Percentiles rank a stretch among this genome's conserved stretches.
phyloP scores from a whole-genome alignment of 441 rosid species.

The Raphanus hybrid region DNA sequence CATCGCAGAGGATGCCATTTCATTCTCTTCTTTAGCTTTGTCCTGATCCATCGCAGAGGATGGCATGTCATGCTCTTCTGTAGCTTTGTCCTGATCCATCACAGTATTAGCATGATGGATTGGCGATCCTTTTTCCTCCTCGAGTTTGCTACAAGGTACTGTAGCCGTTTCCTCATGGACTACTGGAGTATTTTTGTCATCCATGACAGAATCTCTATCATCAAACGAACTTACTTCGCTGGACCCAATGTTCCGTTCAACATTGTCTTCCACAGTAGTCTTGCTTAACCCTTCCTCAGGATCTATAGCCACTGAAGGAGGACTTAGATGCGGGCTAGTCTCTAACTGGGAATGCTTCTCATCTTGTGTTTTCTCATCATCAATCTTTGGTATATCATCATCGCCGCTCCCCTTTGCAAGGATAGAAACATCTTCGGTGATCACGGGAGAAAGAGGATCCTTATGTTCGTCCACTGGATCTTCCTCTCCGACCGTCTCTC shows the following conservation, averaged over 20 bases:
- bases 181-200: conserved; percentile 19
- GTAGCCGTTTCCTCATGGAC: conserved; percentile 12
- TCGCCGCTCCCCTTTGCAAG: conserved; percentile 12
- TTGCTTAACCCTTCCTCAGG: conserved; percentile 40
- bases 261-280: conserved; percentile 37
- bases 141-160: conserved; percentile 16
- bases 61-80: conserved; percentile 6
- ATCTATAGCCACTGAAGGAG: conserved; percentile 37
- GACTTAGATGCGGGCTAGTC: conserved; percentile 28
- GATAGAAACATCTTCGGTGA: conserved; percentile 32
- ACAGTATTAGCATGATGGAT: conserved; percentile 11
- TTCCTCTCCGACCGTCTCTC: conserved; percentile 28
- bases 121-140: conserved; percentile 21
- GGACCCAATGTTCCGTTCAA: conserved; percentile 28
- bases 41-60: background rate
- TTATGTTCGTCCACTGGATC: conserved; percentile 23
- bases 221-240: conserved; percentile 25
- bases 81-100: conserved; percentile 15
- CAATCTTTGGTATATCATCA: conserved; percentile 18
- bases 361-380: background rate
- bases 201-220: conserved; percentile 28
- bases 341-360: conserved; percentile 28
- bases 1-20: background rate
- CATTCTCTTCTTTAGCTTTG: too few relatives aligned
- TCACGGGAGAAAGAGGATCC: conserved; percentile 38